Percentiles rank a stretch among this genome's conserved stretches.
These are phyloP conservation scores for Candida odintsovae DNA, from an alignment of 805 yeast genomes.

Conservation along the genomic window DNA sequence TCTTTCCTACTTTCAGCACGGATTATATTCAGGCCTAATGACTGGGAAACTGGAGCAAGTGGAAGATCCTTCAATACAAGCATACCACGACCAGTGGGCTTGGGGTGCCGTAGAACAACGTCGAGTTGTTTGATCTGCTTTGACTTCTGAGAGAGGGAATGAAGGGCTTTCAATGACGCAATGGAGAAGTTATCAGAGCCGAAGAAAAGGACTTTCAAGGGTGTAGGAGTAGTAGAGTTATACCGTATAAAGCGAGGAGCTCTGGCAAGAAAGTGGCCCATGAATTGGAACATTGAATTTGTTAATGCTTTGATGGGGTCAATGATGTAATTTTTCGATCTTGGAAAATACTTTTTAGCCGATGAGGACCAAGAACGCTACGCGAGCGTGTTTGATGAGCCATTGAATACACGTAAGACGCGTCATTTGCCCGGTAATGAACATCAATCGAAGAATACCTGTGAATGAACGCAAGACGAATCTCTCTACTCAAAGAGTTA, in stretches of 20 bases:
- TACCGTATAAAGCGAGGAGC: not conserved
- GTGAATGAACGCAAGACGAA: too few relatives aligned
- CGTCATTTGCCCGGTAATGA: too few relatives aligned
- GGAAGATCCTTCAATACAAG: slow-evolving; percentile 47
- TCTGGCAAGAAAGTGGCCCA: not conserved
- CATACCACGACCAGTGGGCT: slow-evolving; percentile 56
- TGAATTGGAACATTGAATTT: not conserved
- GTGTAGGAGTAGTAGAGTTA: not conserved
- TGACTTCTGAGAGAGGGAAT: slow-evolving; percentile 17
- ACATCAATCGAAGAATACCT: too few relatives aligned
- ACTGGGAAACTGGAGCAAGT: slow-evolving; percentile 35
- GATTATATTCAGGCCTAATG: slow-evolving; percentile 29
- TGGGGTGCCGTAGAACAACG: slow-evolving; percentile 58
- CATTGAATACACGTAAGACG: too few relatives aligned
- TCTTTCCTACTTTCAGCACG: slow-evolving; percentile 49
- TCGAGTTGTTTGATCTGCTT: slow-evolving; percentile 36
- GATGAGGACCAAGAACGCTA: too few relatives aligned
- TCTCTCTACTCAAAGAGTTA: too few relatives aligned
- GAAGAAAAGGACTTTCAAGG: slow-evolving; percentile 50
- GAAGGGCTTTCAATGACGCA: slow-evolving; percentile 38
- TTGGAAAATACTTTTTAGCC: too few relatives aligned
- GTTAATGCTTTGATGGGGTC: not conserved
- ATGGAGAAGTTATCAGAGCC: slow-evolving; percentile 75
- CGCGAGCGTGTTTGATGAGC: too few relatives aligned
- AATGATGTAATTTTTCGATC: not conserved